Evolutionary conservation across 768 basidiomycete genomes (phyloP).

Genomic region (Serpula lacrymans): DNA sequence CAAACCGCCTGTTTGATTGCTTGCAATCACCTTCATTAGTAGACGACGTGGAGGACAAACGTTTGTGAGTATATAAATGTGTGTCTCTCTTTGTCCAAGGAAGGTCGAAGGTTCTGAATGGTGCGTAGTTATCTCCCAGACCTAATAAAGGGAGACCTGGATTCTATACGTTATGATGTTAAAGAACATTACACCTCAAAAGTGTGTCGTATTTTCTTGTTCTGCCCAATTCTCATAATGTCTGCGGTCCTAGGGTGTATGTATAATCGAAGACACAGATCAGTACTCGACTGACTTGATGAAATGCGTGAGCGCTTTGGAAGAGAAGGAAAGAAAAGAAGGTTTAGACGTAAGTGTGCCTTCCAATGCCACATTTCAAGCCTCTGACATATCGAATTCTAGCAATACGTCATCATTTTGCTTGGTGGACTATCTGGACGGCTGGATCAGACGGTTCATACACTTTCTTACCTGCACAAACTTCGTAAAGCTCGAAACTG

Average conservation of each 20-base stretch:
- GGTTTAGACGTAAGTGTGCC: slow-evolving; percentile 32
- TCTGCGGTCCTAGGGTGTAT: slow-evolving; percentile 52
- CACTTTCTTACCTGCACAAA: slow-evolving; percentile 81
- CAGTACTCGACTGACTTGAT: slow-evolving; percentile 92
- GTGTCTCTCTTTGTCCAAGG: background rate
- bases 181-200: slow-evolving; percentile 57
- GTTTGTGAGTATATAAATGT: slow-evolving; percentile 10
- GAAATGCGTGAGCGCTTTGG: slow-evolving; percentile 77
- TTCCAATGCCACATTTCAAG: background rate
- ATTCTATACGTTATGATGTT: slow-evolving; percentile 81
- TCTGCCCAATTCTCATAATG: background rate
- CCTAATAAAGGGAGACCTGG: slow-evolving; percentile 91
- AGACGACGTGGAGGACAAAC: slow-evolving; percentile 4
- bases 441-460: slow-evolving; percentile 91
- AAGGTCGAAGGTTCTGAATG: background rate
- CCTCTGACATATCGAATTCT: background rate
- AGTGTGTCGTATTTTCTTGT: slow-evolving; percentile 49
- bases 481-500: slow-evolving; percentile 55
- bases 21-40: slow-evolving; percentile 10
- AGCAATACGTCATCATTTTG: slow-evolving; percentile 67
- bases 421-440: slow-evolving; percentile 89
- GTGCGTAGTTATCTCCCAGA: slow-evolving; percentile 67
- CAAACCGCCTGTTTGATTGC: slow-evolving; percentile 75
- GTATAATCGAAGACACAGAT: slow-evolving; percentile 61
- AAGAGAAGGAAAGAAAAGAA: slow-evolving; percentile 50